A percentile compares a stretch with the other conserved stretches of the same genome.
Evolutionary conservation across 257 asterid genomes (phyloP).

Genomic region (Buddleja alternifolia): DNA sequence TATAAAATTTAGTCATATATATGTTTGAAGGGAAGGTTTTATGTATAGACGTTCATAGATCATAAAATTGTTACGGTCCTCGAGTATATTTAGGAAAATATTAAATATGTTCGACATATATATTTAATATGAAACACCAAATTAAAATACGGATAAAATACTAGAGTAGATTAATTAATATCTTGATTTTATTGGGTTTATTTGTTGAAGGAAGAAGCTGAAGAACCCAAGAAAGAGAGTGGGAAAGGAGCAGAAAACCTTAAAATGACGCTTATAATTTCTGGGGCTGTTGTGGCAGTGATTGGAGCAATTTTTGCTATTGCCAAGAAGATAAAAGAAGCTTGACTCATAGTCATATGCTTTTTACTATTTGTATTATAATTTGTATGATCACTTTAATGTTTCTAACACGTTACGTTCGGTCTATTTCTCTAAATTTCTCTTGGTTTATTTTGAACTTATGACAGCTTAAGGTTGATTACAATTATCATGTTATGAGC

Average conservation of each 20-base stretch:
- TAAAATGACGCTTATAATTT: conserved; percentile 43
- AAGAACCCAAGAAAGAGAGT: conserved; percentile 29
- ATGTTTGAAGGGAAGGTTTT: no score
- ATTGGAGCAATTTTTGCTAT: conserved; percentile 58
- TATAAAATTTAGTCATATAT: no score
- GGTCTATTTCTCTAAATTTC: neutral
- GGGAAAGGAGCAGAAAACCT: conserved; percentile 30
- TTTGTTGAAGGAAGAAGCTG: conserved; percentile 36
- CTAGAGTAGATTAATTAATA: no score
- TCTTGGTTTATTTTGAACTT: neutral
- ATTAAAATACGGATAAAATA: no score
- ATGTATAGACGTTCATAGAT: no score
- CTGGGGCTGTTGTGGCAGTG: conserved; percentile 56
- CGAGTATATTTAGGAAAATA: no score
- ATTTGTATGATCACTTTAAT: conserved; percentile 12
- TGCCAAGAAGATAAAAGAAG: conserved; percentile 45
- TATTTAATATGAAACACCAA: no score
- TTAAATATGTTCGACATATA: no score
- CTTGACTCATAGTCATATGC: neutral
- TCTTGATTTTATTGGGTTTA: neutral
- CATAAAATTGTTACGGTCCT: no score
- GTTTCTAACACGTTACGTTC: conserved; percentile 6
- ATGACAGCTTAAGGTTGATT: neutral
- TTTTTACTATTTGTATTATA: neutral
- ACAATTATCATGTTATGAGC: no score